These are phyloP conservation scores for Chytriomyces confervae DNA, from an alignment of 192 early-diverging fungal species.

Conservation along the genomic window DNA sequence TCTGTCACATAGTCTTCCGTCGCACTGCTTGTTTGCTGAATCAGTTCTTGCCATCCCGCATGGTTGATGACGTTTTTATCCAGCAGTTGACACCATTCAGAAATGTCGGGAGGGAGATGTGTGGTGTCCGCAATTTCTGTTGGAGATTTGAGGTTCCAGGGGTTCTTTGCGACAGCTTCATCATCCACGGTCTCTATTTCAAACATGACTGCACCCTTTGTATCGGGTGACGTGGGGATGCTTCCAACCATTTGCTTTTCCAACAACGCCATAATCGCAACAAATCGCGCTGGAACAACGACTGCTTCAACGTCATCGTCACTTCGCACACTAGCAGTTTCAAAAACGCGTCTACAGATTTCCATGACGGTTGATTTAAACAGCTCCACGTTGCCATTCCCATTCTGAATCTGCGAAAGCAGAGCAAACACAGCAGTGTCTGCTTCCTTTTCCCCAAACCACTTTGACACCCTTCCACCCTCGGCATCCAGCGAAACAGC, in stretches of 20 bases:
- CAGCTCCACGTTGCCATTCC: neutral
- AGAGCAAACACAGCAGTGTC: conserved; percentile 12
- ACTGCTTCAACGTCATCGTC: neutral
- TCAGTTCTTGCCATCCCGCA: conserved; percentile 5
- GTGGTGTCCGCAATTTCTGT: neutral
- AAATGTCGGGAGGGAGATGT: neutral
- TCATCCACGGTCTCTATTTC: neutral
- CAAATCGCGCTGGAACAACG: conserved; percentile 17
- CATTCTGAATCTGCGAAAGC: neutral
- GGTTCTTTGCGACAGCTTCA: neutral
- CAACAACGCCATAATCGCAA: conserved; percentile 4
- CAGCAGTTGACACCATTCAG: conserved; percentile 20
- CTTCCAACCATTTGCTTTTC: conserved; percentile 1
- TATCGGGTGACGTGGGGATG: neutral
- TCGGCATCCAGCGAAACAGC: neutral
- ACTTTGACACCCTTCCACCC: neutral
- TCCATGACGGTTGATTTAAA: conserved; percentile 9
- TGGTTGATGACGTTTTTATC: conserved; percentile 6
- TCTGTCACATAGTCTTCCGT: conserved; percentile 4
- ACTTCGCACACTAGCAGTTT: neutral
- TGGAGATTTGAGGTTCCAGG: neutral
- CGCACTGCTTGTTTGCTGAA: neutral
- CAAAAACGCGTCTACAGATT: neutral
- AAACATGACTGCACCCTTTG: neutral
- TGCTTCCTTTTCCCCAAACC: conserved; percentile 38